Evolutionary conservation across 208 protist species (phyloP).

Genomic region (Crithidia thermophila): DNA sequence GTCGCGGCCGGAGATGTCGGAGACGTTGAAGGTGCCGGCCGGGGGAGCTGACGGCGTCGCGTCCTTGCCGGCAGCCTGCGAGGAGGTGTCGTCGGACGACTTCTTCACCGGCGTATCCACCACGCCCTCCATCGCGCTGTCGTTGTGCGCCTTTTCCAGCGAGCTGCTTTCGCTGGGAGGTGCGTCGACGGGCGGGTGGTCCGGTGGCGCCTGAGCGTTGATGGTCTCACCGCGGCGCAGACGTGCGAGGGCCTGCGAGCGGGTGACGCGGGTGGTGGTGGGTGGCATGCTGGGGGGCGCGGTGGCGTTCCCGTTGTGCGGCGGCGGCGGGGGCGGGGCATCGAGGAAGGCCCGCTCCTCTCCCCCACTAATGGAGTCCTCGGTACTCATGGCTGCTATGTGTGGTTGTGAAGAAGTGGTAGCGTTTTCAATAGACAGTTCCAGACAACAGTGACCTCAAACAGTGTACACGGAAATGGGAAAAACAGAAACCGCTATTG

Average conservation of each 20-base stretch:
- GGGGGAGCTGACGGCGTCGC: background rate
- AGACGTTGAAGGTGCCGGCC: conserved; percentile 15
- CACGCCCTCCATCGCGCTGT: conserved; percentile 5
- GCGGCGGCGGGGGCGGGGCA: background rate
- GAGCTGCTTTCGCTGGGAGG: conserved; percentile 4
- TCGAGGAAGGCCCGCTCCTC: conserved; percentile 19
- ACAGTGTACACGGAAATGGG: too few relatives aligned
- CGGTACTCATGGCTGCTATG: conserved; percentile 6
- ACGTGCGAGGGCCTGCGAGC: conserved; percentile 16
- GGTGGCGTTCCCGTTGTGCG: background rate
- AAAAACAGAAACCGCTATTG: too few relatives aligned
- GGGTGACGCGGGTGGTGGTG: conserved; percentile 4
- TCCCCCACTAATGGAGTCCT: conserved; percentile 4
- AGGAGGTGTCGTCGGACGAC: conserved; percentile 18
- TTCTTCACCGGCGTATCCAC: conserved; percentile 15
- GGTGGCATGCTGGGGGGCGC: background rate
- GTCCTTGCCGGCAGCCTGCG: conserved; percentile 9
- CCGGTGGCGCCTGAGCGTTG: background rate
- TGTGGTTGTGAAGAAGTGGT: too few relatives aligned
- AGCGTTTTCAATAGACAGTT: too few relatives aligned
- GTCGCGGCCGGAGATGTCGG: background rate
- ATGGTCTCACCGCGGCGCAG: conserved; percentile 11
- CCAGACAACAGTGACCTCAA: too few relatives aligned
- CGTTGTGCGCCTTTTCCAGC: conserved; percentile 12
- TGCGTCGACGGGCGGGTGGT: background rate